A percentile compares a stretch with the other conserved stretches of the same genome.
These are phyloP conservation scores for Garcia nutans DNA, from an alignment of 345 rosid genomes.

Conservation along the genomic window DNA sequence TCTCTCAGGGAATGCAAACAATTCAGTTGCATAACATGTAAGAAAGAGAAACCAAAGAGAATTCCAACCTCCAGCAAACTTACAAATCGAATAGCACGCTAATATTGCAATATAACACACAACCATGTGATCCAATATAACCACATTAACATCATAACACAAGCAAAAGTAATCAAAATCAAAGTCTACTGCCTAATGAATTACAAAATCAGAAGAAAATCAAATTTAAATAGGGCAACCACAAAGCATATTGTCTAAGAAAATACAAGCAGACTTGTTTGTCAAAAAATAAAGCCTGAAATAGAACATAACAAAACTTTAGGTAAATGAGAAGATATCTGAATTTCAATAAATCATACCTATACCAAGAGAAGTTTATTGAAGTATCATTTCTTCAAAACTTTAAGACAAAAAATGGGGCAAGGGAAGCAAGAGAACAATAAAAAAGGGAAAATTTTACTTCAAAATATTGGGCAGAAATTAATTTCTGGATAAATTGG, in stretches of 20 bases:
- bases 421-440: neutral
- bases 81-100: neutral
- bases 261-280: neutral
- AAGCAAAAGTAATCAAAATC: neutral
- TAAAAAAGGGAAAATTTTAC: too few species aligned
- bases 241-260: neutral
- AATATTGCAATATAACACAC: neutral
- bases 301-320: neutral
- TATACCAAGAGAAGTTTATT: neutral
- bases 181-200: neutral
- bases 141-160: neutral
- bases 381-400: neutral
- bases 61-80: slow-evolving; percentile 2
- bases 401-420: neutral
- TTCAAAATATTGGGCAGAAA: neutral
- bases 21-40: neutral
- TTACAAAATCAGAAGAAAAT: neutral
- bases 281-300: neutral
- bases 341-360: neutral
- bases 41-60: neutral
- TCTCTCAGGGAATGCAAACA: neutral
- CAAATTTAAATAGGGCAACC: neutral
- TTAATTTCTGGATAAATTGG: neutral
- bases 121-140: neutral
- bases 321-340: neutral